Percentiles rank a stretch among this genome's conserved stretches.
Conservation (phyloP, 202 grass and related monocot genomes). For the Zoysia matrella region DNA sequence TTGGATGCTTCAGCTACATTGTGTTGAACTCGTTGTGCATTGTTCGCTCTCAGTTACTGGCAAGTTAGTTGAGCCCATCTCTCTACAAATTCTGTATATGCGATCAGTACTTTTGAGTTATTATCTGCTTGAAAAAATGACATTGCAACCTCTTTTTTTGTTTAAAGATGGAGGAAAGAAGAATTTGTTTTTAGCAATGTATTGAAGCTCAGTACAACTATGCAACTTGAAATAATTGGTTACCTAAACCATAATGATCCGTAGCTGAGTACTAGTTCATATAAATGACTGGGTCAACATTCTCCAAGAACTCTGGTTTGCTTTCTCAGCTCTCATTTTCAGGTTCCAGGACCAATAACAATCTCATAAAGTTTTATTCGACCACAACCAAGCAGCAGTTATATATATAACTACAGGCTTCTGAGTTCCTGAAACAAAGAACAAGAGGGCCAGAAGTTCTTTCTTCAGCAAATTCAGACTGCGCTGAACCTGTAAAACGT, state of each 20-base stretch:
- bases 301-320: not conserved
- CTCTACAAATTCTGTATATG: not conserved
- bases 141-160: too few relatives aligned
- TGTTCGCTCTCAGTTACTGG: not conserved
- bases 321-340: not conserved
- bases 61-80: not conserved
- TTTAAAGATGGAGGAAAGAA: too few relatives aligned
- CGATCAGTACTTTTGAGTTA: not conserved
- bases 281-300: not conserved
- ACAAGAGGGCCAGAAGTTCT: not conserved
- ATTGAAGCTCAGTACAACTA: not conserved
- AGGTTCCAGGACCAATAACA: not conserved
- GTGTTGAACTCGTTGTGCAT: not conserved
- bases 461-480: constrained; percentile 24
- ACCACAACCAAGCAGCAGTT: not conserved
- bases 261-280: not conserved
- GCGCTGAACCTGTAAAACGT: not conserved
- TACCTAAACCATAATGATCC: not conserved
- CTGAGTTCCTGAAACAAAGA: not conserved
- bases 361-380: not conserved
- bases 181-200: too few relatives aligned
- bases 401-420: not conserved
- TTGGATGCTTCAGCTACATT: not conserved
- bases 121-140: not conserved
- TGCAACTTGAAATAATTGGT: not conserved